Conservation (phyloP, 345 rosid species). For the Angophora floribunda region DNA sequence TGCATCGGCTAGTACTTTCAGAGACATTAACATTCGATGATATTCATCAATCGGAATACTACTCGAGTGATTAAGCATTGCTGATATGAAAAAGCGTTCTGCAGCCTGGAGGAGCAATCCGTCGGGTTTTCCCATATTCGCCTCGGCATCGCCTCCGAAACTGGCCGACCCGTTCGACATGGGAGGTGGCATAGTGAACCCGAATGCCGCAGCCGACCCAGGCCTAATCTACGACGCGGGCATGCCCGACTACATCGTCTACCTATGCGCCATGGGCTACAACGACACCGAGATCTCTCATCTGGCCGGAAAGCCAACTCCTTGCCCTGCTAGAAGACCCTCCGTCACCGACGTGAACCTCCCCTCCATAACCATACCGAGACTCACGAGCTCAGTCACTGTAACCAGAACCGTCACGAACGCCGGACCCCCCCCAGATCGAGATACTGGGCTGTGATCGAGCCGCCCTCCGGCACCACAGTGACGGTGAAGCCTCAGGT, state of each 20-base stretch:
- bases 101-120: slow-evolving; percentile 37
- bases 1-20: not conserved
- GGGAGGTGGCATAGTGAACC: slow-evolving; percentile 58
- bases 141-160: slow-evolving; percentile 42
- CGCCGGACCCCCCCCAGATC: slow-evolving; percentile 30
- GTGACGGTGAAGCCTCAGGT: slow-evolving; percentile 19
- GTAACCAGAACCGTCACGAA: slow-evolving; percentile 55
- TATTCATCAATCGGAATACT: not conserved
- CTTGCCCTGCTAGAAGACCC: slow-evolving; percentile 11
- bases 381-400: slow-evolving; percentile 14
- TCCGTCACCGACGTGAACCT: slow-evolving; percentile 42
- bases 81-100: not conserved
- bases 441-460: slow-evolving; percentile 23
- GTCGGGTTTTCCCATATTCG: slow-evolving; percentile 33
- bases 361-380: slow-evolving; percentile 61
- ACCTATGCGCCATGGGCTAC: slow-evolving; percentile 53
- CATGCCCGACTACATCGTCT: slow-evolving; percentile 32
- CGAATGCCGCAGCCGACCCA: slow-evolving; percentile 38
- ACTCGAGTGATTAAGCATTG: not conserved
- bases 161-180: slow-evolving; percentile 55
- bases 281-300: slow-evolving; percentile 23
- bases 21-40: not conserved
- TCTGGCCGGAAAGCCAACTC: slow-evolving; percentile 6
- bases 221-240: slow-evolving; percentile 61
- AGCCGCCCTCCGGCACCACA: slow-evolving; percentile 27